Percentiles rank a stretch among this genome's conserved stretches.
Conservation (phyloP, 2,329 filamentous ascomycete species). For the Tolypocladium guangdongense region DNA sequence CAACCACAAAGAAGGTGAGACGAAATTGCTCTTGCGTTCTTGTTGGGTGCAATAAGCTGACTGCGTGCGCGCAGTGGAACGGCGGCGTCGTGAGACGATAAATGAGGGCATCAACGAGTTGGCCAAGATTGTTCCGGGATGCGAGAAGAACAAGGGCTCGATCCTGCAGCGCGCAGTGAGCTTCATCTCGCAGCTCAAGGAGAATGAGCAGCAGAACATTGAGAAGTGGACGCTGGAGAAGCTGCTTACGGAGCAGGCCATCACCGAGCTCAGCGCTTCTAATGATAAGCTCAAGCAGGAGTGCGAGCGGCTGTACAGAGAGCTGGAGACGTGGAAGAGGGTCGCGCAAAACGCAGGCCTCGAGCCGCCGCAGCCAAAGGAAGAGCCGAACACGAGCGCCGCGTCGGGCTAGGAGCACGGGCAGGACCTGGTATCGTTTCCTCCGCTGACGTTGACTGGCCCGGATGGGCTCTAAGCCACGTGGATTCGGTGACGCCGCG, state of each 20-base stretch:
- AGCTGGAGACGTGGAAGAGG: constrained; percentile 71
- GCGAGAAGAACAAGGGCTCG: constrained; percentile 98
- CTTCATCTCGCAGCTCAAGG: constrained; percentile 89
- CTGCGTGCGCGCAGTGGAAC: constrained; percentile 61
- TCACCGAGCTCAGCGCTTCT: constrained; percentile 74
- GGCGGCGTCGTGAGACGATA: constrained; percentile 91
- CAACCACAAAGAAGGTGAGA: constrained; percentile 93
- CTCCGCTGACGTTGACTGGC: neutral
- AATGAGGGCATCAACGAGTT: constrained; percentile 98
- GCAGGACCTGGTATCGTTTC: neutral
- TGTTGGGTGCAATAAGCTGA: constrained; percentile 10
- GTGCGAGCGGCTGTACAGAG: constrained; percentile 65
- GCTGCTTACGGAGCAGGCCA: constrained; percentile 77
- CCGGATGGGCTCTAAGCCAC: neutral
- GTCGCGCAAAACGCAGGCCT: constrained; percentile 51
- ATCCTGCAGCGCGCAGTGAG: constrained; percentile 88
- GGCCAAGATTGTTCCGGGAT: constrained; percentile 92
- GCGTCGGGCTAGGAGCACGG: constrained; percentile 16
- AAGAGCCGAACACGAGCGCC: constrained; percentile 17
- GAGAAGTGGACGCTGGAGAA: constrained; percentile 93
- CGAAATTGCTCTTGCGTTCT: too few relatives aligned
- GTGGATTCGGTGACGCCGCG: neutral
- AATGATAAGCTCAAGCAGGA: constrained; percentile 81
- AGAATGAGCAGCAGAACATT: constrained; percentile 87
- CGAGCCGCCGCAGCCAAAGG: constrained; percentile 28